Evolutionary conservation across 2,329 filamentous ascomycete genomes (phyloP).

Genomic region (Colletotrichum sp.): DNA sequence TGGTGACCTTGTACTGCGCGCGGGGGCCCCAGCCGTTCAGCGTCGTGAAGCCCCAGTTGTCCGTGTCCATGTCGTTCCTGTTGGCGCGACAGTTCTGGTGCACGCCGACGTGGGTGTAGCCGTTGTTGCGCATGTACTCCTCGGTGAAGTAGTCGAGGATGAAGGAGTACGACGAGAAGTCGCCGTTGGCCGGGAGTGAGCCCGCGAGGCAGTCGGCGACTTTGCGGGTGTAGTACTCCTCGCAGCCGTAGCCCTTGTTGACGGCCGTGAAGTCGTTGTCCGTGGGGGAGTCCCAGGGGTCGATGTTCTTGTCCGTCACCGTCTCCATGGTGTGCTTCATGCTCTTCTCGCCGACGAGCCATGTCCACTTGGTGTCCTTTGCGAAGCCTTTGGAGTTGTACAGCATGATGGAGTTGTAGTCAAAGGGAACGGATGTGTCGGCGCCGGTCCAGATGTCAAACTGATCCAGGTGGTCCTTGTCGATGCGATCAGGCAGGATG

Average conservation of each 20-base stretch:
- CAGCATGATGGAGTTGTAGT: constrained; percentile 13
- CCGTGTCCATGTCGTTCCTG: not conserved
- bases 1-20: not conserved
- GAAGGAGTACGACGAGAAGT: not conserved
- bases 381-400: not conserved
- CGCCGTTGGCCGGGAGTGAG: not conserved
- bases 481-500: not conserved
- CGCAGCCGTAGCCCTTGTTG: not conserved
- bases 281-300: not conserved
- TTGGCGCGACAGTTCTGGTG: constrained; percentile 3
- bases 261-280: not conserved
- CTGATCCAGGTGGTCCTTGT: not conserved
- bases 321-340: not conserved
- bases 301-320: not conserved
- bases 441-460: not conserved
- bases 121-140: not conserved
- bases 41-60: constrained; percentile 4
- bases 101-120: not conserved
- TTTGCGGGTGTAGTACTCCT: not conserved
- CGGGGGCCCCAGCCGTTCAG: not conserved
- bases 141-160: not conserved
- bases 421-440: not conserved
- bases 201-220: not conserved
- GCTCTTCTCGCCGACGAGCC: not conserved
- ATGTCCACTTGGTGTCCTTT: not conserved